A percentile compares a stretch with the other conserved stretches of the same genome.
phyloP scores from a whole-genome alignment of 225 moss, liverwort and hornwort species.

The Lunularia cruciata region DNA sequence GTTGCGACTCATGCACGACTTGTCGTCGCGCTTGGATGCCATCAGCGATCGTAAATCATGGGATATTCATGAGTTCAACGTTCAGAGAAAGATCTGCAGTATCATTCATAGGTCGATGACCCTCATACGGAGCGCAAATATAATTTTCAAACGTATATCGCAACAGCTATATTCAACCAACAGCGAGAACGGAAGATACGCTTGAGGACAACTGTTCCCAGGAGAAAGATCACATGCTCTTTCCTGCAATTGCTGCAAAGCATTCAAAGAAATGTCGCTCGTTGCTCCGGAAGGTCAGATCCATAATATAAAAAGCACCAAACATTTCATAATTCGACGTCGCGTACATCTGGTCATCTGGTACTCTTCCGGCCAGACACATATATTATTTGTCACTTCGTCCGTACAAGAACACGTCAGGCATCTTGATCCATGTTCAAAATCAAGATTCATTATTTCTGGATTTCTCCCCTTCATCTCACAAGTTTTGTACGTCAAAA shows the following conservation, averaged over 20 bases:
- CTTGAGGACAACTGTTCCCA: background rate
- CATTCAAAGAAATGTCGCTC: background rate
- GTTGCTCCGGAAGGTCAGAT: constrained; percentile 1
- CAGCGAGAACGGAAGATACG: background rate
- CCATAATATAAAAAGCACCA: background rate
- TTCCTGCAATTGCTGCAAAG: too few relatives aligned
- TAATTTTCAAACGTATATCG: background rate
- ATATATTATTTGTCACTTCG: too few relatives aligned
- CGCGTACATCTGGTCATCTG: too few relatives aligned
- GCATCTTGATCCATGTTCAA: too few relatives aligned
- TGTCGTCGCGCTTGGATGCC: background rate
- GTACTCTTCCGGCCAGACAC: too few relatives aligned
- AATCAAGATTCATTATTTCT: too few relatives aligned
- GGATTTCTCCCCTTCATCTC: too few relatives aligned
- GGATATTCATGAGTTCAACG: constrained; percentile 3
- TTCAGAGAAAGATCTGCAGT: constrained; percentile 2
- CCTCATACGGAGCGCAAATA: background rate
- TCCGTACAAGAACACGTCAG: too few relatives aligned
- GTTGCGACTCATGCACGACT: background rate
- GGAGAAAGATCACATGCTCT: too few relatives aligned
- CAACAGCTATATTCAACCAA: background rate
- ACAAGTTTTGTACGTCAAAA: too few relatives aligned
- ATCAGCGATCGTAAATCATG: background rate
- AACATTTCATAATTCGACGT: too few relatives aligned
- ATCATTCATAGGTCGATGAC: background rate